phyloP scores from a whole-genome alignment of 306 rosid species.

The Rosa multiflora region DNA sequence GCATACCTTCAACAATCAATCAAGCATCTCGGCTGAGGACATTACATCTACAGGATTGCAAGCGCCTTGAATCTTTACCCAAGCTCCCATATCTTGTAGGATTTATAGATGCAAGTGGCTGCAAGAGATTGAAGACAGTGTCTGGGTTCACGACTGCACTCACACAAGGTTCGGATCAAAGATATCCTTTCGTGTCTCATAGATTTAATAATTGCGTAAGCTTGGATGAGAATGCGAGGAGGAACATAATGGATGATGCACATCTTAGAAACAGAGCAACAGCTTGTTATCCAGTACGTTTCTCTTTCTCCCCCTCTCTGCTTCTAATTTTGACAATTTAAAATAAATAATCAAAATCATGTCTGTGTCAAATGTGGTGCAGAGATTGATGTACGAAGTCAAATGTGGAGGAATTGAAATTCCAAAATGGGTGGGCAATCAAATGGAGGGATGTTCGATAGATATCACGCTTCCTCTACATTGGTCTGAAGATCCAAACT shows the following conservation, averaged over 20 bases:
- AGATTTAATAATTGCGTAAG: neutral
- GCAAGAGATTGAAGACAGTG: neutral
- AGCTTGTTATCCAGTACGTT: neutral
- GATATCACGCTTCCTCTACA: neutral
- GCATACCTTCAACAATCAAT: neutral
- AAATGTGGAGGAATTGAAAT: constrained; percentile 2
- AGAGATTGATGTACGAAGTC: neutral
- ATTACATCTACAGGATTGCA: neutral
- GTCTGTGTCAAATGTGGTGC: neutral
- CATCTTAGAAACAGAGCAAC: neutral
- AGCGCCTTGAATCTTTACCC: neutral
- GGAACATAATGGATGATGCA: neutral
- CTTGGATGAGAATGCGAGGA: constrained; percentile 6
- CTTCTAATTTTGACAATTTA: neutral
- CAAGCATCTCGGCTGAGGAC: neutral
- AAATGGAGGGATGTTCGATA: neutral
- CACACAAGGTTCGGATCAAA: neutral
- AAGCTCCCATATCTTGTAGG: neutral
- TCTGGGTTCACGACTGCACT: neutral
- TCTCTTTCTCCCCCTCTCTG: neutral
- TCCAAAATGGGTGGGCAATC: constrained; percentile 2
- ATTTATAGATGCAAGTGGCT: neutral
- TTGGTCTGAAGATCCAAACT: neutral
- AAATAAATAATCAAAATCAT: neutral
- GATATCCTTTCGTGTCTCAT: neutral